Percentiles rank a stretch among this genome's conserved stretches.
Evolutionary conservation across 176 grass and related monocot species (phyloP).

Genomic region (Thalia dealbata): DNA sequence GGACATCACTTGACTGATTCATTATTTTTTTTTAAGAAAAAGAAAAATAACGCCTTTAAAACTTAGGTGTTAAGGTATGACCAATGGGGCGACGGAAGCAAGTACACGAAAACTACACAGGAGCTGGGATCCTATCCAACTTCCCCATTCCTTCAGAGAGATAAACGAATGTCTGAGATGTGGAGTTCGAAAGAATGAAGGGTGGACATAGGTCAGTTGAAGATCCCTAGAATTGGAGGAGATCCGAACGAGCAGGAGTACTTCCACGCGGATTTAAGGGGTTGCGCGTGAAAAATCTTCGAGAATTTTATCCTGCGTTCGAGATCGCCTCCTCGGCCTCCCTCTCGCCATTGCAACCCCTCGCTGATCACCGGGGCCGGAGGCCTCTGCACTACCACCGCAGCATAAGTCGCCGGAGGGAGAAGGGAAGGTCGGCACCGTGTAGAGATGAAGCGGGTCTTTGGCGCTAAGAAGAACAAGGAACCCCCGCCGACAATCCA

Average conservation of each 20-base stretch:
- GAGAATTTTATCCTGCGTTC: neutral
- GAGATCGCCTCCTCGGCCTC: neutral
- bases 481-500: conserved; percentile 69
- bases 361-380: neutral
- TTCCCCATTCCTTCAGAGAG: too few relatives aligned
- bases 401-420: neutral
- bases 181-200: neutral
- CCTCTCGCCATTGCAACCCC: neutral
- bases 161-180: neutral
- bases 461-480: conserved; percentile 79
- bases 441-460: conserved; percentile 78
- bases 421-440: neutral
- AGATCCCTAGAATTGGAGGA: neutral
- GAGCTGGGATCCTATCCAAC: too few relatives aligned
- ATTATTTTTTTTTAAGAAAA: too few relatives aligned
- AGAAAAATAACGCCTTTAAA: neutral
- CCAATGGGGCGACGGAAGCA: too few relatives aligned
- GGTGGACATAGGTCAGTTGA: neutral
- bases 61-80: neutral
- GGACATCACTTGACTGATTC: too few relatives aligned
- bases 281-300: neutral
- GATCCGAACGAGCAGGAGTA: neutral
- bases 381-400: neutral
- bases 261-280: neutral
- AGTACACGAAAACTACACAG: too few relatives aligned